Base-by-base conservation (phyloP, 768 basidiomycete species). In the Lactarius quietus region DNA sequence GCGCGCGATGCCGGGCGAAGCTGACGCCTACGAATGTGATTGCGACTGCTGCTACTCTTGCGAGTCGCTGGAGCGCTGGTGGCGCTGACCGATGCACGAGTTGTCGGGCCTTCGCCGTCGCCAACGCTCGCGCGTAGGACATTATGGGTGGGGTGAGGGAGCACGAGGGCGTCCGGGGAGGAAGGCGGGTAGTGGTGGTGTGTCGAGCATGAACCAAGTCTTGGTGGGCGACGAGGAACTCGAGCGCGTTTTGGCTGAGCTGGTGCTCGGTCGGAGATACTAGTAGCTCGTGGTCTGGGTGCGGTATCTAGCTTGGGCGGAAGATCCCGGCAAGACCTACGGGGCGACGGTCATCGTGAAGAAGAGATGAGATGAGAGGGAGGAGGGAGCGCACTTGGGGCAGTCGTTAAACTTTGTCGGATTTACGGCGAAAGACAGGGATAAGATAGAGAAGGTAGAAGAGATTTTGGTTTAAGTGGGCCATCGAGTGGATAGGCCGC, bases 311-410 rank as follows among this genome's bases (percentile, higher is more conserved):
- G 20, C 95, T 96, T 0, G 97, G 96, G 64, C 95, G 91, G 77
- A 99, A 99, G 69, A 98, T 96, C 54, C 96, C 90, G n/a, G 96
- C 96, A n/a, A n/a, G n/a, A n/a, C n/a, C n/a, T n/a, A n/a, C n/a
- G n/a, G n/a, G n/a, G n/a, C n/a, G n/a, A n/a, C n/a, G n/a, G n/a
- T n/a, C n/a, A n/a, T n/a, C n/a, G n/a, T n/a, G n/a, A n/a, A n/a
- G n/a, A n/a, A n/a, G n/a, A n/a, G n/a, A n/a, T n/a, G n/a, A n/a
- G n/a, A n/a, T n/a, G n/a, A n/a, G n/a, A n/a, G n/a, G n/a, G n/a
- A n/a, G n/a, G n/a, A n/a, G n/a, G n/a, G n/a, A n/a, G n/a, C n/a
- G n/a, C n/a, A n/a, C n/a, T n/a, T n/a, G n/a, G n/a, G n/a, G n/a
- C n/a, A n/a, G n/a, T n/a, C n/a, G n/a, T n/a, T n/a, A n/a, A n/a